A percentile compares a stretch with the other conserved stretches of the same genome.
Conservation (phyloP, 2,329 filamentous ascomycete species). For the Trichoderma sp. region DNA sequence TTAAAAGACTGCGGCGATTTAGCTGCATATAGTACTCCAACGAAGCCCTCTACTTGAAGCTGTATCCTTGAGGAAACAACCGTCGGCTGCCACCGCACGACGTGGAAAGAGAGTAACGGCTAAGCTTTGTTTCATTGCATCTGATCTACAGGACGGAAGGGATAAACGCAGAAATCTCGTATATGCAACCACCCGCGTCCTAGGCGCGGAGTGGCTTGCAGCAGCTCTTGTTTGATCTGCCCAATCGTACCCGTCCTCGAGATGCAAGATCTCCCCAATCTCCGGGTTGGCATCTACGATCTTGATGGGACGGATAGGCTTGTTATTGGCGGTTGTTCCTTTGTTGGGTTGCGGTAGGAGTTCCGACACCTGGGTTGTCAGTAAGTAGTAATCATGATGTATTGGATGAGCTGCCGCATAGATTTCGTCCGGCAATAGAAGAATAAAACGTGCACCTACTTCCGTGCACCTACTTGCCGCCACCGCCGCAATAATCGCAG, state of each 20-base stretch:
- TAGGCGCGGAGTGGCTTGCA: slow-evolving; percentile 22
- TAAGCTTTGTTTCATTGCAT: slow-evolving; percentile 14
- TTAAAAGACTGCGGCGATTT: too few species aligned
- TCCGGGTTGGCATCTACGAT: not conserved
- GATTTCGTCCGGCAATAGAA: not conserved
- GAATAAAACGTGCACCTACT: not conserved
- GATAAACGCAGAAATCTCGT: slow-evolving; percentile 21
- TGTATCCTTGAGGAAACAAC: not conserved
- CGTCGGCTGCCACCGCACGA: not conserved
- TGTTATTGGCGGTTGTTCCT: not conserved
- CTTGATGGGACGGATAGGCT: not conserved
- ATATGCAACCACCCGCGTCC: slow-evolving; percentile 29
- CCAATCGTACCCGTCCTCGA: not conserved
- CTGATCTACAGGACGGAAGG: not conserved
- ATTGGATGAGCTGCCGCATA: too few species aligned
- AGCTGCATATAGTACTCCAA: too few species aligned
- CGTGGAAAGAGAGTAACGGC: not conserved
- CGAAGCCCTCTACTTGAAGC: too few species aligned
- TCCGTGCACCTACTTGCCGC: too few species aligned
- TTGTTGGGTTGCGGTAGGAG: not conserved
- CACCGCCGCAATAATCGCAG: not conserved
- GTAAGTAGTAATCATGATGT: too few species aligned
- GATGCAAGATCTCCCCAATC: slow-evolving; percentile 20
- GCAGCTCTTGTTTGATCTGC: slow-evolving; percentile 8
- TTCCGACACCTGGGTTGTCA: too few species aligned